phyloP scores from a whole-genome alignment of 176 grass and related monocot genomes.

The Dactylis glomerata region DNA sequence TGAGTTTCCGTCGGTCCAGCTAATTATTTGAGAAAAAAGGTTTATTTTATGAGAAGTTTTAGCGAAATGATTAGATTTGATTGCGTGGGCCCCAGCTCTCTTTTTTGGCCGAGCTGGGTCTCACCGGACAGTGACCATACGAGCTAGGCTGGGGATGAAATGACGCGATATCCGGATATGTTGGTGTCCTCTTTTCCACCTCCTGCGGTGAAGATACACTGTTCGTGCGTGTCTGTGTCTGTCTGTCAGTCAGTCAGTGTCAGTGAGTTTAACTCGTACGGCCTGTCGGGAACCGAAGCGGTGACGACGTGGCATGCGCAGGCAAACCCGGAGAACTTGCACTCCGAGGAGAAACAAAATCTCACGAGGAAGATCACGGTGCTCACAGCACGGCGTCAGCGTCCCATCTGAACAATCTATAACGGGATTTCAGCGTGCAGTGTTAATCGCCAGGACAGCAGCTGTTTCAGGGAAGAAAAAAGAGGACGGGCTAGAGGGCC shows the following conservation, averaged over 20 bases:
- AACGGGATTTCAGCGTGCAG: background rate
- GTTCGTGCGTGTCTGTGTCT: background rate
- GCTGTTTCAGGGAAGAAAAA: background rate
- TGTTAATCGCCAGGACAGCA: background rate
- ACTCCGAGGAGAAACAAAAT: background rate
- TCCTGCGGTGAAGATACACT: background rate
- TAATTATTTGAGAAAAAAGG: too few relatives aligned
- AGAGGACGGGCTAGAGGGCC: background rate
- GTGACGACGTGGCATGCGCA: background rate
- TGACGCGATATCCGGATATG: background rate
- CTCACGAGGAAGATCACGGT: background rate
- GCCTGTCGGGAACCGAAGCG: background rate
- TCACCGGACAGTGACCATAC: background rate
- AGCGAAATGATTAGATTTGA: too few relatives aligned
- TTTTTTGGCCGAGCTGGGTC: background rate
- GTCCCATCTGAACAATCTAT: background rate
- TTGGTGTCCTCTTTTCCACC: background rate
- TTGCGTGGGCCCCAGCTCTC: background rate
- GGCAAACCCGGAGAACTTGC: background rate
- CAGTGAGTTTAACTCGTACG: constrained; percentile 9
- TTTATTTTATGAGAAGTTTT: too few relatives aligned
- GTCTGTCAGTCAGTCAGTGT: background rate
- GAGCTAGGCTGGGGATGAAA: background rate
- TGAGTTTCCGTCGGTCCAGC: too few relatives aligned
- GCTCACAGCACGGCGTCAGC: background rate